These are phyloP conservation scores for Cochlearia excelsa DNA, from an alignment of 345 rosid species.

Conservation along the genomic window DNA sequence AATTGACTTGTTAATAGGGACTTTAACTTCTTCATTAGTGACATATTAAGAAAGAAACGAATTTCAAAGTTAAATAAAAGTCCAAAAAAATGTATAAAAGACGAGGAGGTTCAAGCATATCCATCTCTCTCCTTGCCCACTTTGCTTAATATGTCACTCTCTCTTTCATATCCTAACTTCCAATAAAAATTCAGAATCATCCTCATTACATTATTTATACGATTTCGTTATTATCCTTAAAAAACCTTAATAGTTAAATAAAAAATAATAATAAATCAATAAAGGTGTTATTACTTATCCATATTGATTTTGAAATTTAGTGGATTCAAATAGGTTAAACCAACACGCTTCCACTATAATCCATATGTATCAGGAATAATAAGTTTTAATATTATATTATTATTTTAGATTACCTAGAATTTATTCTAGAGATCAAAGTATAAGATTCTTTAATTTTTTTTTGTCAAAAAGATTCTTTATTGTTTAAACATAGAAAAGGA, in stretches of 20 bases:
- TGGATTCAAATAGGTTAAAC: too few relatives aligned
- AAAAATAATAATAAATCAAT: not conserved
- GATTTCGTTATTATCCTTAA: conserved; percentile 25
- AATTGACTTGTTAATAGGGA: too few relatives aligned
- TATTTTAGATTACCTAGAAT: too few relatives aligned
- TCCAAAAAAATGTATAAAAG: conserved; percentile 5
- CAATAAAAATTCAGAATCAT: conserved; percentile 33
- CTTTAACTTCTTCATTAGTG: too few relatives aligned
- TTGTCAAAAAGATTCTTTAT: conserved; percentile 3
- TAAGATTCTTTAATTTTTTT: conserved; percentile 1
- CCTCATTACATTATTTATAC: conserved; percentile 23
- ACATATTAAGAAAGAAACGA: too few relatives aligned
- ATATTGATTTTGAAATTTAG: too few relatives aligned
- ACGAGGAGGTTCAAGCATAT: conserved; percentile 32
- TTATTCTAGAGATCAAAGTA: conserved; percentile 25
- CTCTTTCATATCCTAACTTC: conserved; percentile 35
- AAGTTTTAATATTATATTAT: not conserved
- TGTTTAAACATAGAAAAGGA: conserved; percentile 5
- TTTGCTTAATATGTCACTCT: conserved; percentile 25
- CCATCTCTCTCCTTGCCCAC: conserved; percentile 21
- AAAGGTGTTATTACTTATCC: too few relatives aligned
- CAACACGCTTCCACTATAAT: too few relatives aligned
- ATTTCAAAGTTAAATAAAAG: too few relatives aligned
- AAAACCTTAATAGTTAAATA: not conserved
- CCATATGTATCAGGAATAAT: too few relatives aligned